phyloP scores from a whole-genome alignment of 1,284 basidiomycete genomes.

The Cerrena zonata region DNA sequence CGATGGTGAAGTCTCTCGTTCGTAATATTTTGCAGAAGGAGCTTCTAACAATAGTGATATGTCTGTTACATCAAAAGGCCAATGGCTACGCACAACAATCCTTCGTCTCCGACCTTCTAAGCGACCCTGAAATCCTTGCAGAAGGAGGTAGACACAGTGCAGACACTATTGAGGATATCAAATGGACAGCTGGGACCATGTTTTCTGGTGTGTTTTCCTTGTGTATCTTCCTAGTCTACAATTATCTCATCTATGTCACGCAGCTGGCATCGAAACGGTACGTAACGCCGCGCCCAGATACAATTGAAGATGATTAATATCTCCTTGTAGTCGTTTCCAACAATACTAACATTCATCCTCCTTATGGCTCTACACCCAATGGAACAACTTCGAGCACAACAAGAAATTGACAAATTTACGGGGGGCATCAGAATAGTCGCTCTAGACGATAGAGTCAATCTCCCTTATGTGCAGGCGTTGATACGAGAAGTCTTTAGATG shows the following conservation, averaged over 20 bases:
- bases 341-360: slow-evolving; percentile 16
- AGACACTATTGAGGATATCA: not conserved
- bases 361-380: slow-evolving; percentile 28
- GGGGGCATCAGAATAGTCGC: slow-evolving; percentile 27
- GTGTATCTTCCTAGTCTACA: not conserved
- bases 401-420: slow-evolving; percentile 30
- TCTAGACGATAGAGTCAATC: slow-evolving; percentile 24
- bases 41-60: no score
- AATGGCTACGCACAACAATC: not conserved
- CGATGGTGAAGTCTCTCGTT: no score
- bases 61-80: not conserved
- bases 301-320: not conserved
- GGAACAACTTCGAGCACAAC: slow-evolving; percentile 27
- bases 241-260: not conserved
- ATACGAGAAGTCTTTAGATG: slow-evolving; percentile 22
- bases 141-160: not conserved
- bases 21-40: no score
- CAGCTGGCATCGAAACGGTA: not conserved
- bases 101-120: not conserved
- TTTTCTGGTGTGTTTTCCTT: not conserved
- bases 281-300: not conserved
- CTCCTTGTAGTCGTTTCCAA: slow-evolving; percentile 5
- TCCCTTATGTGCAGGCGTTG: slow-evolving; percentile 29
- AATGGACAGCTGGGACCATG: slow-evolving; percentile 1
- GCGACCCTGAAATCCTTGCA: not conserved